Evolutionary conservation across 1,284 basidiomycete genomes (phyloP).

Genomic region (Megacollybia platyphylla): DNA sequence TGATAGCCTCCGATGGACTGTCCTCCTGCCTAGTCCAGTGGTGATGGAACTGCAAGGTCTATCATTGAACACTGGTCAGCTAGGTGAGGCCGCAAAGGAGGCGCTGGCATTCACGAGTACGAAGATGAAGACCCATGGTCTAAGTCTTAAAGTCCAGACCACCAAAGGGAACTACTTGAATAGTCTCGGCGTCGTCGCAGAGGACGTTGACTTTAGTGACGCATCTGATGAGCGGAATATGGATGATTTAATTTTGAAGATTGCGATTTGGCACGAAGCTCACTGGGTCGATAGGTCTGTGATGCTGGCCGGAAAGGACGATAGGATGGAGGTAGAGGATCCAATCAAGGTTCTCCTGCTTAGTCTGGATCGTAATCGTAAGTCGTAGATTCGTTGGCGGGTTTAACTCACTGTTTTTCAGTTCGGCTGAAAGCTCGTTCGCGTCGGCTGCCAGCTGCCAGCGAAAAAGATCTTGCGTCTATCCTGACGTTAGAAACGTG

Average conservation of each 20-base stretch:
- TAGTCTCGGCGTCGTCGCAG: slow-evolving; percentile 74
- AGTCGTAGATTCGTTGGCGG: slow-evolving; percentile 19
- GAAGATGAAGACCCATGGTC: slow-evolving; percentile 64
- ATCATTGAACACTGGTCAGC: slow-evolving; percentile 42
- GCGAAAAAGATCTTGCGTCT: slow-evolving; percentile 59
- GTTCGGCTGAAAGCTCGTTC: slow-evolving; percentile 79
- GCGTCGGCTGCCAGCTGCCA: slow-evolving; percentile 64
- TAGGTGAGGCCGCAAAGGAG: slow-evolving; percentile 60
- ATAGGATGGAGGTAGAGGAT: slow-evolving; percentile 20
- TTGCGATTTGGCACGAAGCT: slow-evolving; percentile 85
- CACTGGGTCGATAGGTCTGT: slow-evolving; percentile 83
- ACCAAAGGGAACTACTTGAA: slow-evolving; percentile 88
- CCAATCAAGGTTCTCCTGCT: slow-evolving; percentile 80
- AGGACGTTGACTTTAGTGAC: slow-evolving; percentile 69
- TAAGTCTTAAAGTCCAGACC: slow-evolving; percentile 87
- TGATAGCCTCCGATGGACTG: slow-evolving; percentile 75
- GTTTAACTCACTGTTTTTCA: slow-evolving; percentile 16
- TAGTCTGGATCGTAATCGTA: slow-evolving; percentile 85
- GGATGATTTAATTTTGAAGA: slow-evolving; percentile 91
- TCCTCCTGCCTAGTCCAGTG: slow-evolving; percentile 86
- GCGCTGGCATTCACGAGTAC: slow-evolving; percentile 69
- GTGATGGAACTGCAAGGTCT: slow-evolving; percentile 95
- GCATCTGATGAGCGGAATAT: slow-evolving; percentile 62
- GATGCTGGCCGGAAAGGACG: slow-evolving; percentile 38
- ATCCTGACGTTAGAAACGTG: slow-evolving; percentile 29